phyloP scores from a whole-genome alignment of 2,329 filamentous ascomycete species.

The Botrytis paeoniae region DNA sequence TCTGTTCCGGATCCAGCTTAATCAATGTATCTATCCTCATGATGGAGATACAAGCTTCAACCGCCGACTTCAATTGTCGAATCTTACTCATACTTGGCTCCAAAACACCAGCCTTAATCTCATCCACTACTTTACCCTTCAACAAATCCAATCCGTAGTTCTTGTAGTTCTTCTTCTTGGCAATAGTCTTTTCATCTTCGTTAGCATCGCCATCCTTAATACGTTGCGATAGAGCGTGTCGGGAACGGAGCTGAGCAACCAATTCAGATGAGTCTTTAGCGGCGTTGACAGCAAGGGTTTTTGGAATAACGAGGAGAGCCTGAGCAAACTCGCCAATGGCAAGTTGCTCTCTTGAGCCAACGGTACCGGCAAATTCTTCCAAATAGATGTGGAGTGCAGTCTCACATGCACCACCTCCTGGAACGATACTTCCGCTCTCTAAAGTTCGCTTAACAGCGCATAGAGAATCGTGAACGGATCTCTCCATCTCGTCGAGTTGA shows the following conservation, averaged over 20 bases:
- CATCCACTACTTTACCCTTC: constrained; percentile 87
- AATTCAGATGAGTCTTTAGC: constrained; percentile 95
- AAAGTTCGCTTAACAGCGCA: constrained; percentile 96
- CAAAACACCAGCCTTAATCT: constrained; percentile 89
- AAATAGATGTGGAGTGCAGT: constrained; percentile 99
- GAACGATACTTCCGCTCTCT: constrained; percentile 94
- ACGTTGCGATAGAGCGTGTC: constrained; percentile 91
- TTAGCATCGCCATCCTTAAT: constrained; percentile 79
- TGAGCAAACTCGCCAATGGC: constrained; percentile 97
- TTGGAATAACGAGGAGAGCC: constrained; percentile 89
- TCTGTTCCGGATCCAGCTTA: constrained; percentile 90
- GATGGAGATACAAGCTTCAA: constrained; percentile 97
- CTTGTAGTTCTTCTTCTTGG: constrained; percentile 95
- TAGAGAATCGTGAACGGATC: constrained; percentile 93
- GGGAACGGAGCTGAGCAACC: constrained; percentile 88
- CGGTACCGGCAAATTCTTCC: constrained; percentile 96
- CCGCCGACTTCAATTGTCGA: constrained; percentile 95
- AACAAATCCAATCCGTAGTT: constrained; percentile 94
- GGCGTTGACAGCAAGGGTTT: constrained; percentile 94
- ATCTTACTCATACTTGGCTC: constrained; percentile 99
- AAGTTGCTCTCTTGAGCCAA: constrained; percentile 94
- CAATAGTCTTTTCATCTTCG: constrained; percentile 84
- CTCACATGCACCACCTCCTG: constrained; percentile 93
- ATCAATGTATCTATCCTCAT: constrained; percentile 99
- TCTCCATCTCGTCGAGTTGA: constrained; percentile 98